A percentile compares a stretch with the other conserved stretches of the same genome.
Evolutionary conservation across 768 basidiomycete genomes (phyloP).

Genomic region (Tulasnella sp.): DNA sequence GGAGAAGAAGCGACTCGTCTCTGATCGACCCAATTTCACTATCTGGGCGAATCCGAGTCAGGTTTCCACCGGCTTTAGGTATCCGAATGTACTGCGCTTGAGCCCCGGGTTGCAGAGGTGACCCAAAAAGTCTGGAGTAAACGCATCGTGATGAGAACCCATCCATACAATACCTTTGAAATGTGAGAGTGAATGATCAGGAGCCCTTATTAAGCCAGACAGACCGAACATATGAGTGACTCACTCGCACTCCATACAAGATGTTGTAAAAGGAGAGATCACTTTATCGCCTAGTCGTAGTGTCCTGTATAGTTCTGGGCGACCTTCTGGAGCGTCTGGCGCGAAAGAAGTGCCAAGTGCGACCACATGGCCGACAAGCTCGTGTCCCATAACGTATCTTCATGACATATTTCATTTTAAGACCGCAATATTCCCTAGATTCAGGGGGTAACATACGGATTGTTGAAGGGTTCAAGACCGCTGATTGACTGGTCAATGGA

Average conservation of each 20-base stretch:
- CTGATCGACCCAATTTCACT: slow-evolving; percentile 26
- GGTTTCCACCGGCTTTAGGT: slow-evolving; percentile 68
- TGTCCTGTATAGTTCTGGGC: slow-evolving; percentile 52
- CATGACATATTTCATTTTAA: not conserved
- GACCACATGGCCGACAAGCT: slow-evolving; percentile 64
- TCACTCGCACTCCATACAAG: slow-evolving; percentile 78
- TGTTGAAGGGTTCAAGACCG: slow-evolving; percentile 10
- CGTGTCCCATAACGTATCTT: slow-evolving; percentile 63
- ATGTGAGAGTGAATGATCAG: not conserved
- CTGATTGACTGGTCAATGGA: not conserved
- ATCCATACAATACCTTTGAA: slow-evolving; percentile 54
- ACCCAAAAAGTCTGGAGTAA: slow-evolving; percentile 52
- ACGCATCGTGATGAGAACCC: slow-evolving; percentile 66
- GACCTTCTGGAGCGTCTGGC: slow-evolving; percentile 29
- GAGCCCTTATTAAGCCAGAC: not conserved
- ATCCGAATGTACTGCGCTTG: slow-evolving; percentile 75
- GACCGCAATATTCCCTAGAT: no score
- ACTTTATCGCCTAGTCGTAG: slow-evolving; percentile 66
- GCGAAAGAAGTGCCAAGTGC: slow-evolving; percentile 53
- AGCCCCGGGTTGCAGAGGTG: slow-evolving; percentile 53
- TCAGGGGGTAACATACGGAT: slow-evolving; percentile 4
- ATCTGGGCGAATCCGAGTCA: slow-evolving; percentile 35
- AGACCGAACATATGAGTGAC: slow-evolving; percentile 28
- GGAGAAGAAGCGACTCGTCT: slow-evolving; percentile 57
- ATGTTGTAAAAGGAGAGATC: slow-evolving; percentile 70